phyloP scores from a whole-genome alignment of 768 basidiomycete species.

The Suillus ampliporus region DNA sequence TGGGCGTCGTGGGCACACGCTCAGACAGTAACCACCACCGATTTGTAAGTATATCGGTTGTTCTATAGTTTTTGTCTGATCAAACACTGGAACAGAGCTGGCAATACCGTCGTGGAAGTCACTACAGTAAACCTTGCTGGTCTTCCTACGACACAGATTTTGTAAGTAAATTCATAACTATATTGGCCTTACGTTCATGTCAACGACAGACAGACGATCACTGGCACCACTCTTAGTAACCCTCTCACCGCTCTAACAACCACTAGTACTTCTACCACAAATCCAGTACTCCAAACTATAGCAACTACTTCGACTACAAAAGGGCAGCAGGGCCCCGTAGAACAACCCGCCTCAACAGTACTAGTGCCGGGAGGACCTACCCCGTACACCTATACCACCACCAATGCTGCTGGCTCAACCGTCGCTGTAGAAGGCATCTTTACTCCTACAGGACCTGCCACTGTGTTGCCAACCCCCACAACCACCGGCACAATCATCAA shows the following conservation, averaged over 20 bases:
- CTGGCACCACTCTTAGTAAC: constrained; percentile 18
- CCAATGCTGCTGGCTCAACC: constrained; percentile 36
- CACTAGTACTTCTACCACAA: constrained; percentile 25
- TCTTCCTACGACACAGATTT: constrained; percentile 43
- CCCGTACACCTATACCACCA: constrained; percentile 57
- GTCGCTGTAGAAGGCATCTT: constrained; percentile 29
- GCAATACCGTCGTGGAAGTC: constrained; percentile 57
- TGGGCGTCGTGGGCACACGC: constrained; percentile 34
- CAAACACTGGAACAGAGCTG: constrained; percentile 43
- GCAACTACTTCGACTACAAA: constrained; percentile 24
- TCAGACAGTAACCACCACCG: constrained; percentile 54
- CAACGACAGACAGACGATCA: constrained; percentile 20
- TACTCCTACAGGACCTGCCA: constrained; percentile 38
- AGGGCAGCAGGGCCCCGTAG: constrained; percentile 57
- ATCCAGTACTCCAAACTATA: constrained; percentile 10
- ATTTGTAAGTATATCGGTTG: constrained; percentile 47
- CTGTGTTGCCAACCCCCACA: constrained; percentile 30
- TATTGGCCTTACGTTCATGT: constrained; percentile 4
- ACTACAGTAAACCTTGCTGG: constrained; percentile 48
- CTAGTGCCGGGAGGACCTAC: constrained; percentile 51
- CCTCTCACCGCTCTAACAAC: constrained; percentile 24
- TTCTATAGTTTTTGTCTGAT: background rate
- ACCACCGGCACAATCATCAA: constrained; percentile 34
- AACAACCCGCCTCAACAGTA: constrained; percentile 49
- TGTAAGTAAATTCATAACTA: constrained; percentile 42